Base-by-base conservation (phyloP, 768 basidiomycete genomes). In the Termitomyces eurrhizus region DNA sequence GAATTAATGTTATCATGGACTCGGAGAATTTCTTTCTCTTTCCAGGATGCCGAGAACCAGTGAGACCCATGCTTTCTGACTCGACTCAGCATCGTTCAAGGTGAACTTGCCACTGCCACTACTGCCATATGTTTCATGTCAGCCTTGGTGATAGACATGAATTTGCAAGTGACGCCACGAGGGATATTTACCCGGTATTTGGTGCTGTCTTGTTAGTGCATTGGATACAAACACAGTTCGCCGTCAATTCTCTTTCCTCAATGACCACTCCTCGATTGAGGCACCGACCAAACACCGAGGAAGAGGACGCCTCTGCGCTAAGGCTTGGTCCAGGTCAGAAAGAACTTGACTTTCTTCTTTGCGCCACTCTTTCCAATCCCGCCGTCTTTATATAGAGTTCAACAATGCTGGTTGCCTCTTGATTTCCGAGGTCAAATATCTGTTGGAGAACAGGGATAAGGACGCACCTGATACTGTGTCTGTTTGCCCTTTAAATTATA, bases 341-440 rank as follows among this genome's bases (percentile, higher is more conserved):
- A n/a, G 4, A 21, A 32, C 24, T n/a, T 18, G 16, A n/a, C 39
- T 32, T 42, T 54, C 1, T 4, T 29, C 33, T 42, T 37, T 36
- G 5, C 11, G 35, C 32, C 16, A 33, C 16, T 5, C n/a, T 39
- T 42, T 16, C 51, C 35, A 26, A 39, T 21, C 50, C 58, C 37
- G 14, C 12, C 26, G 37, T 14, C 56, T 9, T 41, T 7, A 41
- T 44, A 16, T 63, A 93, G 93, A 93, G 70, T 95, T 95, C 77
- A 92, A 92, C 77, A 92, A 93, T 64, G 90, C 90, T 6, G 93
- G 91, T 79, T 93, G 91, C 73, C 73, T 96, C 69, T 82, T 94
- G 67, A 93, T 95, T 62, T 93, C 92, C 1, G 94, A 96, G 70
- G 94, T 95, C 71, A 93, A 93, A 69, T 91, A 94, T 70, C 77